A percentile compares a stretch with the other conserved stretches of the same genome.
phyloP scores from a whole-genome alignment of 257 asterid genomes.

The Apocynum venetum region DNA sequence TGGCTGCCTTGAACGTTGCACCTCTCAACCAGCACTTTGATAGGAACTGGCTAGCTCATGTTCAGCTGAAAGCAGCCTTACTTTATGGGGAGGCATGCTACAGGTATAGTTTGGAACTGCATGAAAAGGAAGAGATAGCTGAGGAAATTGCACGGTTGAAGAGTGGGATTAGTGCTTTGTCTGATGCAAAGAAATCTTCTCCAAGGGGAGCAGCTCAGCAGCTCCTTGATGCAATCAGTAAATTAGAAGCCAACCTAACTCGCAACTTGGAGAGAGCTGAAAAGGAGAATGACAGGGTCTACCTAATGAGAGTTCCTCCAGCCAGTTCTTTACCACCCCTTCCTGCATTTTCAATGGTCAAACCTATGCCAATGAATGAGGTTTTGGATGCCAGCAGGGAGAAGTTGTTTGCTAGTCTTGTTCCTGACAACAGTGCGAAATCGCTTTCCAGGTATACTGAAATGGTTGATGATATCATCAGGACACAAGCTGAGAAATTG shows the following conservation, averaged over 20 bases:
- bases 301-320: slow-evolving; percentile 90
- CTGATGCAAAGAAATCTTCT: slow-evolving; percentile 75
- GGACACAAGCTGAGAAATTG: slow-evolving; percentile 95
- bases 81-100: slow-evolving; percentile 96
- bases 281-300: slow-evolving; percentile 97
- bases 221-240: slow-evolving; percentile 75
- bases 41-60: slow-evolving; percentile 83
- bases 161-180: slow-evolving; percentile 64
- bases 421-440: slow-evolving; percentile 93
- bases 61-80: slow-evolving; percentile 89
- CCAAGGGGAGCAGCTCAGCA: slow-evolving; percentile 84
- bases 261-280: slow-evolving; percentile 78
- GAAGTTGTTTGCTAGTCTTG: slow-evolving; percentile 90
- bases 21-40: slow-evolving; percentile 92
- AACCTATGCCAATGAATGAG: slow-evolving; percentile 87
- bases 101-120: slow-evolving; percentile 83
- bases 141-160: slow-evolving; percentile 96
- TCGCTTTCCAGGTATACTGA: slow-evolving; percentile 94
- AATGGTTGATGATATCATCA: slow-evolving; percentile 86
- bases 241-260: slow-evolving; percentile 63
- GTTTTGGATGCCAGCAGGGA: slow-evolving; percentile 85
- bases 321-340: slow-evolving; percentile 77
- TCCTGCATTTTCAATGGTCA: slow-evolving; percentile 88
- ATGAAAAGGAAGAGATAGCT: slow-evolving; percentile 92
- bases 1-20: slow-evolving; percentile 64